Base-by-base conservation (phyloP, 2,329 filamentous ascomycete genomes). In the Paecilomyces sp. region DNA sequence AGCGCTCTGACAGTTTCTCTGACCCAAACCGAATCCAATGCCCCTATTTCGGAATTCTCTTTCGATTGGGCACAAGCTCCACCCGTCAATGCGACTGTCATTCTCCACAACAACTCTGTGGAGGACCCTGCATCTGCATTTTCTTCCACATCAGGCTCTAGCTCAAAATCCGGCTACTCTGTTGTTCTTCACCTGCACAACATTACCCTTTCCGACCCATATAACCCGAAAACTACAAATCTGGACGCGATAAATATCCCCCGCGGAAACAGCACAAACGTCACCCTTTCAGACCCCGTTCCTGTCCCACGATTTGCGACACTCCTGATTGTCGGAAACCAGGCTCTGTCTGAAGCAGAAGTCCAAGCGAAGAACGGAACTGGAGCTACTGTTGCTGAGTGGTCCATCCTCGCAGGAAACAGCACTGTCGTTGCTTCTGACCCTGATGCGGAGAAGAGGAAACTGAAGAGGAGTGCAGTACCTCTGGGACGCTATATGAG, bases 41-140 rank as follows among this genome's bases (percentile, higher is more conserved):
- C 66, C 15, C 61, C 62, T 25, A 70, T 79, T 22, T 72, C 71
- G 0, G 78, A 77, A 1, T 77, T 88, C 59, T 74, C 75, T 54
- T 87, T 87, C 68, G 83, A 87, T 69, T 88, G 83, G 85, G 84
- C 80, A 0, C 74, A 81, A 56, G 73, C 78, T 1, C 85, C 85
- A 0, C 85, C 86, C 0, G 66, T 70, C 1, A 79, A 78, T 59
- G 86, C 80, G 57, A 77, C 74, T 1, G 77, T 88, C 1, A 76
- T 80, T 9, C 81, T 88, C 68, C 80, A 79, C 63, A 85, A 87
- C 66, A 64, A 69, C 8, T 75, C 77, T 0, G 59, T 74, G 8
- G 57, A 57, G 12, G 63, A 67, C 31, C 65, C 64, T 0, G 62
- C 60, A 5, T 62, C 61, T 30, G 53, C 60, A 52, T 61, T 61